Evolutionary conservation across 148 eudicot species (phyloP), one percentile per base, ranked within the genome.

Genomic region (Beta vulgaris): DNA sequence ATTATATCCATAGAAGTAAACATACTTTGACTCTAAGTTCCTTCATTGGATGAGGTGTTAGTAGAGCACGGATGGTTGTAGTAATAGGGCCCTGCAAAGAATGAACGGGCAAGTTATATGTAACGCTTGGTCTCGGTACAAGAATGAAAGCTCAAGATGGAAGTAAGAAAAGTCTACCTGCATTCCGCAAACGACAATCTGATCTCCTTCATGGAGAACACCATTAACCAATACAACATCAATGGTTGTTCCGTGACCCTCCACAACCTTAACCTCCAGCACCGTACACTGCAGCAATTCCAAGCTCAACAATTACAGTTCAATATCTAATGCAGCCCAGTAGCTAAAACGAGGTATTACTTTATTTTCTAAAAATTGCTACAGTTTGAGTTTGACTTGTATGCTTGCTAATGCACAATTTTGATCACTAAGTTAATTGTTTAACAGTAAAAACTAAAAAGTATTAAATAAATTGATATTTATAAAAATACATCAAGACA

Each of bases 31-130:
- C 89, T 74, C 97, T 86, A 61, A 94, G 89, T 77, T 94, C 98
- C 81, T 91, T 94, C 97, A 91, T 94, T 31, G 98, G 98, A 86
- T 94, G 98, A 42, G 97, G 97, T 40, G 93, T 94, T 68, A 94
- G 76, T 64, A 94, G 85, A 70, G 98, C 95, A 80, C 98, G 88
- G 44, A 93, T 91, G 65, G 88, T 77, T 36, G 98, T 88, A 73
- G 84, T 87, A 72, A 94, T 91, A 70, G 98, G 98, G 34, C 89
- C 97, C 97, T 94, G 74, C 46, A 85, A 77, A 18, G 37, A 5
- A 76, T 51, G 58, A 26, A 72, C 39, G 40, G 3, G 29, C 49
- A 31, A 44, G 3, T n/a, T n/a, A 46, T 1, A 46, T 32, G 9
- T 29, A 49, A 35, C 21, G 26, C 18, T 55, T 26, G 35, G 26